Evolutionary conservation across 2,329 filamentous ascomycete genomes (phyloP), one percentile per base, ranked within the genome.

Genomic region (Cladorrhinum sp.): DNA sequence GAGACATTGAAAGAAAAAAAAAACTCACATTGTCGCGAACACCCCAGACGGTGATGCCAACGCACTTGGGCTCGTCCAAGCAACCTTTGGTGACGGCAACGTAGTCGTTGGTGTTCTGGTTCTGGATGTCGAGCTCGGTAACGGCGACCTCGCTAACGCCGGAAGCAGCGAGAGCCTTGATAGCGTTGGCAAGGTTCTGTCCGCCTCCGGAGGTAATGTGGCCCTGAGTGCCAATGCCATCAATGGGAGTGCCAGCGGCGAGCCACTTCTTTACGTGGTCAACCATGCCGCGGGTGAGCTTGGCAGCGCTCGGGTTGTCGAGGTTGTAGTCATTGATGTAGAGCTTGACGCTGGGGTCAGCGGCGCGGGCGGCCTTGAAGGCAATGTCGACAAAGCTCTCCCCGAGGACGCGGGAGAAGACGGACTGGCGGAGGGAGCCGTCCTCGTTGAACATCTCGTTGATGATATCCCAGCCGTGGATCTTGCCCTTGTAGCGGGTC

Each of bases 311-410:
- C 18, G 86, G 79, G 49, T 73, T 77, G 74, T 89, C 87, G 56
- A 89, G 81, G 76, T 89, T 89, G 75, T 81, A 85, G 72, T 92
- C 88, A 74, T 92, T 92, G 76, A 91, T 89, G 77, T 90, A 92
- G 41, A 92, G 79, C 74, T 87, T 88, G 2, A 85, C 87, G 59
- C 74, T 68, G 2, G 88, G 86, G 71, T 91, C 89, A 13, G 86
- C 87, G 8, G 79, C 78, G 55, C 83, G 81, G 20, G 89, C 89
- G 10, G 88, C 84, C 56, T 83, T 79, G 76, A 91, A 92, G 36
- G 88, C 88, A 67, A 89, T 87, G 22, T 78, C 77, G 57, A 92
- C 84, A 69, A 88, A 91, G 71, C 83, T 81, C 75, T 90, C 87
- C 50, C 88, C 88, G 3, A 91, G 80, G 2, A 91, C 83, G 24